phyloP scores from a whole-genome alignment of 352 stramenopile genomes.

The Pythium biforme region DNA sequence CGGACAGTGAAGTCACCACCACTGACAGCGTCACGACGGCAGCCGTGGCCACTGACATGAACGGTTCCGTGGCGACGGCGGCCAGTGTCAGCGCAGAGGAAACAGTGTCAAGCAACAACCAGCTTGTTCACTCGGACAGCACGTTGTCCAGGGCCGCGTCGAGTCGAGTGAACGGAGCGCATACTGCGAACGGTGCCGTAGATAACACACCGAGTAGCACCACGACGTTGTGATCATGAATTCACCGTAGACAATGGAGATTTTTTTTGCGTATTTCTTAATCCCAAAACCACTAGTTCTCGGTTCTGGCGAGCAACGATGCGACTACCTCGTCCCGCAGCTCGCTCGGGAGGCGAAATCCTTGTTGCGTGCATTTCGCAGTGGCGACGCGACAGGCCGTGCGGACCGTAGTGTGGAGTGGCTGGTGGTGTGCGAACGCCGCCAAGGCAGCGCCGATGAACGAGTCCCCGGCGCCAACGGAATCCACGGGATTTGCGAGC shows the following conservation, averaged over 20 bases:
- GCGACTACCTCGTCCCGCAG: slow-evolving; percentile 21
- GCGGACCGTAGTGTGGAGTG: slow-evolving; percentile 36
- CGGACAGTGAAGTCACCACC: not conserved
- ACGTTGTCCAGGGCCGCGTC: too few species aligned
- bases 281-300: not conserved
- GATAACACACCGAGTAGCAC: not conserved
- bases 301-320: not conserved
- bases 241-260: not conserved
- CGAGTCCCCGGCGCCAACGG: slow-evolving; percentile 69
- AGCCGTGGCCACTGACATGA: not conserved
- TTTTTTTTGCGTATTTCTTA: not conserved
- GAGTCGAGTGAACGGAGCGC: not conserved
- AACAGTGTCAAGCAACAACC: not conserved
- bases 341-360: slow-evolving; percentile 31
- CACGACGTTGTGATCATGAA: not conserved
- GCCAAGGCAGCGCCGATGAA: slow-evolving; percentile 71
- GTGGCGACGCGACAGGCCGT: slow-evolving; percentile 56
- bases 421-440: slow-evolving; percentile 31
- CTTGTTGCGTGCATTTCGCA: slow-evolving; percentile 55
- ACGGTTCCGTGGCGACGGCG: not conserved
- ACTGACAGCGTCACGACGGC: not conserved
- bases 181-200: not conserved
- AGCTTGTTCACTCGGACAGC: not conserved
- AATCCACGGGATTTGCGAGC: slow-evolving; percentile 51
- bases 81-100: not conserved